Base-by-base conservation (phyloP, 352 stramenopile species). In the Pythium scleroteichum region DNA sequence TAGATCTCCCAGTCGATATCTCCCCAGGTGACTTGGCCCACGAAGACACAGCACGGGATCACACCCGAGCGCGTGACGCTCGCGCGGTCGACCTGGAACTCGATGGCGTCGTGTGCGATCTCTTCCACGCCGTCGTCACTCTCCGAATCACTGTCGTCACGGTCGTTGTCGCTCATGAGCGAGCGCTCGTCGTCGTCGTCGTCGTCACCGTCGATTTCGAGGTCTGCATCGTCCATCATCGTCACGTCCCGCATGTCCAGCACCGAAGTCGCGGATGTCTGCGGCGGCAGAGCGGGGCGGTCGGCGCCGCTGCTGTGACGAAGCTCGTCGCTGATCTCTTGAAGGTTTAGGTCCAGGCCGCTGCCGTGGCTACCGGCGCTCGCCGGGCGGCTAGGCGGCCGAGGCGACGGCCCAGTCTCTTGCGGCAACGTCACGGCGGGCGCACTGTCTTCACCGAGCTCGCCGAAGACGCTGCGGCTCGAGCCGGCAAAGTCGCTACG, bases 1-100 rank as follows among this genome's bases (percentile, higher is more conserved):
- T 90, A 88, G 39, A 94, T 82, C 69, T 93, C 81, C 86, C 86
- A 95, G 51, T 90, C 77, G 12, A 84, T 76, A 2, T 76, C 83
- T n/a, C 72, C 80, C 84, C 76, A 94, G 22, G 75, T 81, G 42
- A 95, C 86, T 52, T 79, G 79, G 9, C 78, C 86, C 5, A 92
- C 74, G 64, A 95, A 95, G 3, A 95, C 73, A 65, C 86, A 95
- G 64, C 80, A 92, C 14, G 86, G 84, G 33, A 94, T 79, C 51
- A 94, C 51, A 3, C 81, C 82, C 26, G 80, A 75, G 56, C 73
- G 75, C 16, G 79, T 83, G 52, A 95, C 79, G 10, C 66, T 92
- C 13, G 85, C 84, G 50, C 85, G 66, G 65, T 81, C 88, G 13
- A 93, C 75, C 8, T 77, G 76, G 66, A 95, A 91, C 20, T 81